A percentile compares a stretch with the other conserved stretches of the same genome.
Evolutionary conservation across 441 rosid species (phyloP).

Genomic region (Populus hybrid): DNA sequence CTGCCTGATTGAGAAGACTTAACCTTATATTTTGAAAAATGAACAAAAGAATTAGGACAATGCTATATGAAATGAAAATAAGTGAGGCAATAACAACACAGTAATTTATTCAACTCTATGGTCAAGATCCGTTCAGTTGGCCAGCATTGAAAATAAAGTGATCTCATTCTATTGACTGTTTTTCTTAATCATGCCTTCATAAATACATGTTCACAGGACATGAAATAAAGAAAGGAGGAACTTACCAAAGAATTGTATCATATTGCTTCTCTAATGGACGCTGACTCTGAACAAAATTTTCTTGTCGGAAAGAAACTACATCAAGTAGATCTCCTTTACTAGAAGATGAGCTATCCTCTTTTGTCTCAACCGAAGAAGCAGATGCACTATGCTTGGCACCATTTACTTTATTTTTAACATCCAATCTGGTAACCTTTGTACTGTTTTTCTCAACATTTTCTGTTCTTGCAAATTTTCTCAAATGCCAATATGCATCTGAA

Average conservation of each 20-base stretch:
- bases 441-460: slow-evolving; percentile 27
- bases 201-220: neutral
- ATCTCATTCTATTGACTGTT: neutral
- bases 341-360: slow-evolving; percentile 15
- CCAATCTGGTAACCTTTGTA: slow-evolving; percentile 26
- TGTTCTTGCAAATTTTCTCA: slow-evolving; percentile 50
- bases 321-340: slow-evolving; percentile 42
- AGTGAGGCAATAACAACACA: neutral
- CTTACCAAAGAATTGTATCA: slow-evolving; percentile 86
- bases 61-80: neutral
- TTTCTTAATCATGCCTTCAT: neutral
- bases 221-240: slow-evolving; percentile 1
- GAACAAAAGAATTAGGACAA: neutral
- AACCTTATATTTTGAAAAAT: neutral
- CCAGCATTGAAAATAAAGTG: neutral
- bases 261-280: slow-evolving; percentile 38
- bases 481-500: slow-evolving; percentile 72
- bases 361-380: slow-evolving; percentile 19
- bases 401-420: slow-evolving; percentile 21
- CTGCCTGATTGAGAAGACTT: neutral
- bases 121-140: neutral
- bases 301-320: slow-evolving; percentile 66
- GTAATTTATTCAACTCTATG: neutral
- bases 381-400: slow-evolving; percentile 20
- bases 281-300: slow-evolving; percentile 62